Evolutionary conservation across 129 eudicot genomes (phyloP).

Genomic region (Pulicaria dysenterica): DNA sequence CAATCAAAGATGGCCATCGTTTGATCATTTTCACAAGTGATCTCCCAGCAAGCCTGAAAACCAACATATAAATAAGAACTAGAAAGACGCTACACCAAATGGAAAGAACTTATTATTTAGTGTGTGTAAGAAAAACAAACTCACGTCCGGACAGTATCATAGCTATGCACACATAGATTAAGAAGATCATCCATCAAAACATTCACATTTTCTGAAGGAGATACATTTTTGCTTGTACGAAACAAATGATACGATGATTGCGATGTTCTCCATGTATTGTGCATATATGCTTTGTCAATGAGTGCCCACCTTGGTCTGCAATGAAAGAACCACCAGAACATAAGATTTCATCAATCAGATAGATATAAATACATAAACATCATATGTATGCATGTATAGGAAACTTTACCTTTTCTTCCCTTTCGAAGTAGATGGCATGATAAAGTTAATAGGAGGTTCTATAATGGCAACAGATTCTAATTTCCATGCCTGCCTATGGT

Average conservation of each 20-base stretch:
- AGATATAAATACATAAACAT: too few species aligned
- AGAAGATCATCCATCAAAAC: slow-evolving; percentile 83
- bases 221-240: slow-evolving; percentile 61
- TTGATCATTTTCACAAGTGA: slow-evolving; percentile 86
- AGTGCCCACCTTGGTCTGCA: slow-evolving; percentile 95
- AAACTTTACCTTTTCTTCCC: slow-evolving; percentile 75
- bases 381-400: not conserved
- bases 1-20: slow-evolving; percentile 89
- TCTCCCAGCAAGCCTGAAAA: slow-evolving; percentile 83
- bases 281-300: slow-evolving; percentile 94
- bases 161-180: slow-evolving; percentile 79
- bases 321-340: slow-evolving; percentile 1
- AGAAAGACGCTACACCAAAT: not conserved
- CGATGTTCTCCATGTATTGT: slow-evolving; percentile 93
- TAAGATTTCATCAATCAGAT: not conserved
- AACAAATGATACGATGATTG: slow-evolving; percentile 85
- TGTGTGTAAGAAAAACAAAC: slow-evolving; percentile 30
- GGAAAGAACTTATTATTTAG: too few species aligned
- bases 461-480: slow-evolving; percentile 88
- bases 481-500: slow-evolving; percentile 97
- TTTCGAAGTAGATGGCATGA: slow-evolving; percentile 63
- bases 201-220: slow-evolving; percentile 61
- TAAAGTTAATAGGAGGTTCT: slow-evolving; percentile 86
- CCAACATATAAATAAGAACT: not conserved
- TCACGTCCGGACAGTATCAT: slow-evolving; percentile 93